Percentiles rank a stretch among this genome's conserved stretches.
These are phyloP conservation scores for Fonsecaea multimorphosa DNA, from an alignment of 2,329 filamentous ascomycete genomes.

Conservation along the genomic window DNA sequence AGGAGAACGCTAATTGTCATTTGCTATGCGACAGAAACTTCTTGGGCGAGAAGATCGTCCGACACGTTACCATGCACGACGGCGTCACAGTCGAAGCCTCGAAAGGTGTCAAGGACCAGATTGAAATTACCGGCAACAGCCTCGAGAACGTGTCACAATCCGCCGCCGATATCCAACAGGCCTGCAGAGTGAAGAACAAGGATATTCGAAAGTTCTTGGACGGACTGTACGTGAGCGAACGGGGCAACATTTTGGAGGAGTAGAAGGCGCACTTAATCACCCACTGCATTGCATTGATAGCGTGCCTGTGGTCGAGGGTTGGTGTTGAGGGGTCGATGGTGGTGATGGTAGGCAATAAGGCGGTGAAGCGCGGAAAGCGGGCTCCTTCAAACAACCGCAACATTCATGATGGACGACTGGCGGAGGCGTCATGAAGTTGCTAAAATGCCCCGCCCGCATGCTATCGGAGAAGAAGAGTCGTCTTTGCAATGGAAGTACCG, in stretches of 20 bases:
- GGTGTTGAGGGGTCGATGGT: neutral
- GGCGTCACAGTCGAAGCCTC: slow-evolving; percentile 92
- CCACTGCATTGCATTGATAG: neutral
- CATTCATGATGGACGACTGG: neutral
- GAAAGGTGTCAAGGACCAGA: slow-evolving; percentile 96
- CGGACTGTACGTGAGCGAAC: slow-evolving; percentile 99
- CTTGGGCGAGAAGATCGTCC: slow-evolving; percentile 99
- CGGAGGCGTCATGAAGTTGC: neutral
- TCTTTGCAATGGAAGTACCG: neutral
- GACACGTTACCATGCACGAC: slow-evolving; percentile 83
- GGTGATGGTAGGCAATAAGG: neutral
- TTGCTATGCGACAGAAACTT: slow-evolving; percentile 76
- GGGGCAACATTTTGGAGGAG: slow-evolving; percentile 84
- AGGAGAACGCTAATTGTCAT: slow-evolving; percentile 13
- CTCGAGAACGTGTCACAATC: slow-evolving; percentile 97
- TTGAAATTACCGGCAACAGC: slow-evolving; percentile 89
- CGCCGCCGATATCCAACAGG: slow-evolving; percentile 99
- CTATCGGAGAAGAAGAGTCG: neutral
- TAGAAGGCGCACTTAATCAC: slow-evolving; percentile 36
- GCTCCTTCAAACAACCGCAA: neutral
- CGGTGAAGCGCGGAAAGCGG: neutral
- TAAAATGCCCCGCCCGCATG: neutral
- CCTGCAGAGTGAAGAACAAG: slow-evolving; percentile 99
- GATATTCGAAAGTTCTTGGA: slow-evolving; percentile 99
- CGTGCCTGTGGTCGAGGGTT: neutral